phyloP scores from a whole-genome alignment of 306 rosid genomes.

The Acacia confusa region DNA sequence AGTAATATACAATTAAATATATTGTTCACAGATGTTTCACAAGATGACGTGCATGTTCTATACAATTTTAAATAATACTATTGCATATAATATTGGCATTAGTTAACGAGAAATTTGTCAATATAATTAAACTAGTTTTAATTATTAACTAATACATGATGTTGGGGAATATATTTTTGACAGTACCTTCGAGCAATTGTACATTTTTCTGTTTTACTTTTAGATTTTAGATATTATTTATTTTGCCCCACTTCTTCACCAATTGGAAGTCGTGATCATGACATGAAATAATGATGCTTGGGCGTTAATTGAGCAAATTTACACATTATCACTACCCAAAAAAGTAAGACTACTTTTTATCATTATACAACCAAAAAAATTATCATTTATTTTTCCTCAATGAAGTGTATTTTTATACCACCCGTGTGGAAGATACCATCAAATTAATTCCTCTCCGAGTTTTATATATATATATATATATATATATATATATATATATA shows the following conservation, averaged over 20 bases:
- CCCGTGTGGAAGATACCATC: neutral
- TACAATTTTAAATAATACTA: neutral
- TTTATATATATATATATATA: too few species aligned
- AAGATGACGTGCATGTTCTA: neutral
- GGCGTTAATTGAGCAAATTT: slow-evolving; percentile 34
- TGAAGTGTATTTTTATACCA: neutral
- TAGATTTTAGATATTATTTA: neutral
- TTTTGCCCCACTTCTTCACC: neutral
- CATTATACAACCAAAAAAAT: neutral
- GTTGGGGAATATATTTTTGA: neutral
- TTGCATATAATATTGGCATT: neutral
- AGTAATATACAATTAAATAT: neutral
- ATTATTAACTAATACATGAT: neutral
- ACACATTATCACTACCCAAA: neutral
- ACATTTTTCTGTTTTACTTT: neutral
- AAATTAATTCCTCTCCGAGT: neutral
- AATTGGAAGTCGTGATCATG: slow-evolving; percentile 32
- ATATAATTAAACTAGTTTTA: too few species aligned
- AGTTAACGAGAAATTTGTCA: neutral
- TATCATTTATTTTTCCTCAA: neutral
- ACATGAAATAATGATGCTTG: slow-evolving; percentile 39
- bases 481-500: neutral
- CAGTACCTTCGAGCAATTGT: neutral
- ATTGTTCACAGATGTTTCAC: neutral
- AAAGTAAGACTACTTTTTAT: neutral